These are phyloP conservation scores for Auxenochlorella pyrenoidosa DNA, from an alignment of 139 green algal species.

Conservation along the genomic window DNA sequence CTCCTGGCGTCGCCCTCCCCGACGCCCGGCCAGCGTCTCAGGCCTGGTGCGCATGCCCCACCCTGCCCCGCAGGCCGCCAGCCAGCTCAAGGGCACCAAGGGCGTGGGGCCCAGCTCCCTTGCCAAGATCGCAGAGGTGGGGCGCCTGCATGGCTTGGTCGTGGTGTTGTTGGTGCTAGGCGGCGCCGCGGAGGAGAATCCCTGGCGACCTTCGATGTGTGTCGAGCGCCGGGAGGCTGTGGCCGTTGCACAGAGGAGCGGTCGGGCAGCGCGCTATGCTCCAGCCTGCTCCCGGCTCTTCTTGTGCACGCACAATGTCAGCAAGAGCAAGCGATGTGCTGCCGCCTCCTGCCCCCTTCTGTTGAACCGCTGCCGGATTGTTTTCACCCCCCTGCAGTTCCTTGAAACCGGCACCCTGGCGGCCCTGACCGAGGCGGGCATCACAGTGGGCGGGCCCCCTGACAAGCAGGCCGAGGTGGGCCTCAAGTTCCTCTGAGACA, in stretches of 20 bases:
- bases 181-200: too few species aligned
- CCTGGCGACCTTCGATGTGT: too few species aligned
- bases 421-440: constrained; percentile 32
- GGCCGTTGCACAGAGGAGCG: too few species aligned
- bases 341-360: too few species aligned
- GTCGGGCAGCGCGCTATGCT: too few species aligned
- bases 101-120: constrained; percentile 28
- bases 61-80: background rate
- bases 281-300: too few species aligned
- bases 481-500: constrained; percentile 39
- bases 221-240: too few species aligned
- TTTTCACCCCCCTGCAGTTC: background rate
- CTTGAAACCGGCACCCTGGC: constrained; percentile 29
- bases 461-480: constrained; percentile 16
- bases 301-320: background rate
- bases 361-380: too few species aligned
- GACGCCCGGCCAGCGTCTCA: too few species aligned
- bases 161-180: too few species aligned
- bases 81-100: constrained; percentile 32
- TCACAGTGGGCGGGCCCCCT: background rate
- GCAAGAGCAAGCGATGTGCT: background rate
- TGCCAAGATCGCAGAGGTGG: constrained; percentile 31
- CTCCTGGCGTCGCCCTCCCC: too few species aligned
- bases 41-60: too few species aligned
- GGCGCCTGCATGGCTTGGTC: background rate